Evolutionary conservation across 192 early-diverging fungal species (phyloP), one percentile per base, ranked within the genome.

Genomic region (Geranomyces michiganensis): DNA sequence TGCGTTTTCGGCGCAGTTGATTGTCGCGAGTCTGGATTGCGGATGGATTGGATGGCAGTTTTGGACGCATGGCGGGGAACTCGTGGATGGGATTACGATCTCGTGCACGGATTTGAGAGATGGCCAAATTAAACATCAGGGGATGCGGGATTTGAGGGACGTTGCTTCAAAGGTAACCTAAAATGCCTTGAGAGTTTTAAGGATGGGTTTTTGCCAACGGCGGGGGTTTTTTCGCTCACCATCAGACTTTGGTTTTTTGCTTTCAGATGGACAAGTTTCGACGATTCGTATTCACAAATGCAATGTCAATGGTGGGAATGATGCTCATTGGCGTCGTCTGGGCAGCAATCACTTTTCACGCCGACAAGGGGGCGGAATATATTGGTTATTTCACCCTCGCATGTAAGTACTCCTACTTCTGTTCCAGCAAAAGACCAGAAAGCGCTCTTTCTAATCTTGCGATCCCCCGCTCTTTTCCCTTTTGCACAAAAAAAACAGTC

Each of bases 21-120:
- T 53, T n/a, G 51, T 53, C n/a, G 51, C 51, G 51, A 53, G 51
- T 17, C 17, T n/a, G n/a, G 51, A 53, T 53, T 53, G 51, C 15
- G 19, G 19, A 17, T 53, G 4, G 4, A 26, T 53, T 53, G 51
- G 51, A 3, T 53, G 51, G 51, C 19, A 53, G 51, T 53, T 53
- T 53, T 53, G 51, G 51, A 24, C 51, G 24, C 51, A 53, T 53
- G 51, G 51, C 15, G 51, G 51, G 4, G 51, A 53, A 15, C 24
- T 53, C 7, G 51, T 53, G 51, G 51, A 53, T 4, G 51, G 51
- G 3, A 53, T 53, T 53, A 3, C 4, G 19, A 7, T 24, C 24
- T 53, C 51, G n/a, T 53, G 51, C 24, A 53, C 19, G 4, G 51
- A 53, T 4, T 26, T 53, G 51, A 3, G 24, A 26, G 51, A 53